These are phyloP conservation scores for Articulospora tetracladia DNA, from an alignment of 495 filamentous ascomycete species.

Conservation along the genomic window DNA sequence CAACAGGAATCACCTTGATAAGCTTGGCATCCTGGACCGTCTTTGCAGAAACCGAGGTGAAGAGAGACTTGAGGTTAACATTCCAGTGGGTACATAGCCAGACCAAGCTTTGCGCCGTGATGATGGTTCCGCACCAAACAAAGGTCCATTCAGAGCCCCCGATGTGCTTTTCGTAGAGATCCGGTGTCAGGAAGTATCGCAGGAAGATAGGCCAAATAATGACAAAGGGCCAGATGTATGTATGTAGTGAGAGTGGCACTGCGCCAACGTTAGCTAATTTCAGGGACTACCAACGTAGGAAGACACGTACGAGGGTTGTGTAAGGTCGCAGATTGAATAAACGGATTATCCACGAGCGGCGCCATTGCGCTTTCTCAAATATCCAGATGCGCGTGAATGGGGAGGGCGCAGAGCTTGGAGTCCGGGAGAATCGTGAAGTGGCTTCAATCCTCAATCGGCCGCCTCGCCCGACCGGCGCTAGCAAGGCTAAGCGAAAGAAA, in stretches of 20 bases:
- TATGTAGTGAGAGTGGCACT: slow-evolving; percentile 72
- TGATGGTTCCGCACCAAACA: slow-evolving; percentile 81
- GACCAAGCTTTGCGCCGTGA: slow-evolving; percentile 80
- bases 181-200: slow-evolving; percentile 73
- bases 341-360: slow-evolving; percentile 83
- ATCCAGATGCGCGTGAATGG: slow-evolving; percentile 16
- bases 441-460: too few relatives aligned
- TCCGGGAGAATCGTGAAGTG: neutral
- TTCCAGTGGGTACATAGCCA: slow-evolving; percentile 99
- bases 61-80: slow-evolving; percentile 75
- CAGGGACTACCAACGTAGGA: neutral
- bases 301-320: slow-evolving; percentile 59
- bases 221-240: slow-evolving; percentile 89
- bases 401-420: neutral
- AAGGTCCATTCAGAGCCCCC: slow-evolving; percentile 93
- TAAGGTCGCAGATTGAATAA: slow-evolving; percentile 83
- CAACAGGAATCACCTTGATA: slow-evolving; percentile 90
- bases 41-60: slow-evolving; percentile 71
- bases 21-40: slow-evolving; percentile 73
- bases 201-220: slow-evolving; percentile 91
- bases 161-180: slow-evolving; percentile 86
- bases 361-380: slow-evolving; percentile 29
- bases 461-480: neutral
- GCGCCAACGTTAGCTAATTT: slow-evolving; percentile 9
- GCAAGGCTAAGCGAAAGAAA: too few relatives aligned